Evolutionary conservation across 768 basidiomycete species (phyloP).

Genomic region (Sarcomyxa edulis): DNA sequence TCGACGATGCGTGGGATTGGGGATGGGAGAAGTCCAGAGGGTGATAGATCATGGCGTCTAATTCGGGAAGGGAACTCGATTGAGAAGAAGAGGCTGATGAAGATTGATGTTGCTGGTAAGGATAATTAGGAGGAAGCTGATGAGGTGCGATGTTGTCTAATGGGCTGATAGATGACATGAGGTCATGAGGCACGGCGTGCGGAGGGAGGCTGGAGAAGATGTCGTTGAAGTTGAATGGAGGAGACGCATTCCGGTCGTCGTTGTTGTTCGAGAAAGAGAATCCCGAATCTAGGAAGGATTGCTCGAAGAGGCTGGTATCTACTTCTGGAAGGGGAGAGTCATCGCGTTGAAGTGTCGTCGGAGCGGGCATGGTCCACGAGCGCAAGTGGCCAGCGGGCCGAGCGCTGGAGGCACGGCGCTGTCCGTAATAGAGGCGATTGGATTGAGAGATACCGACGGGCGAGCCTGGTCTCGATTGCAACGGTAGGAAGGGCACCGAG

Average conservation of each 20-base stretch:
- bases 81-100: slow-evolving; percentile 8
- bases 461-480: slow-evolving; percentile 35
- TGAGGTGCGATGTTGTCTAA: slow-evolving; percentile 21
- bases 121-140: neutral
- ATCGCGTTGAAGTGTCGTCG: slow-evolving; percentile 32
- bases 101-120: neutral
- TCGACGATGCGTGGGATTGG: slow-evolving; percentile 31
- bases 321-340: slow-evolving; percentile 44
- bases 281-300: slow-evolving; percentile 26
- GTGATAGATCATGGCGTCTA: slow-evolving; percentile 14
- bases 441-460: slow-evolving; percentile 40
- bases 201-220: slow-evolving; percentile 18
- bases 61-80: slow-evolving; percentile 9
- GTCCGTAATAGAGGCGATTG: slow-evolving; percentile 34
- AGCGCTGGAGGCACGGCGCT: slow-evolving; percentile 46
- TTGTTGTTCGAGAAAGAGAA: slow-evolving; percentile 19
- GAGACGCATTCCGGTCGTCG: slow-evolving; percentile 7
- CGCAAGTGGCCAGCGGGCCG: slow-evolving; percentile 30
- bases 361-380: slow-evolving; percentile 24
- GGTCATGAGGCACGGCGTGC: slow-evolving; percentile 12
- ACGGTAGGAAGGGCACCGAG: slow-evolving; percentile 32
- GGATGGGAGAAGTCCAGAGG: slow-evolving; percentile 12
- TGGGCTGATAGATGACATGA: slow-evolving; percentile 11
- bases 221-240: slow-evolving; percentile 13
- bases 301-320: slow-evolving; percentile 43